These are phyloP conservation scores for Cucurbita argyrosperma DNA, from an alignment of 306 rosid genomes.

Conservation along the genomic window DNA sequence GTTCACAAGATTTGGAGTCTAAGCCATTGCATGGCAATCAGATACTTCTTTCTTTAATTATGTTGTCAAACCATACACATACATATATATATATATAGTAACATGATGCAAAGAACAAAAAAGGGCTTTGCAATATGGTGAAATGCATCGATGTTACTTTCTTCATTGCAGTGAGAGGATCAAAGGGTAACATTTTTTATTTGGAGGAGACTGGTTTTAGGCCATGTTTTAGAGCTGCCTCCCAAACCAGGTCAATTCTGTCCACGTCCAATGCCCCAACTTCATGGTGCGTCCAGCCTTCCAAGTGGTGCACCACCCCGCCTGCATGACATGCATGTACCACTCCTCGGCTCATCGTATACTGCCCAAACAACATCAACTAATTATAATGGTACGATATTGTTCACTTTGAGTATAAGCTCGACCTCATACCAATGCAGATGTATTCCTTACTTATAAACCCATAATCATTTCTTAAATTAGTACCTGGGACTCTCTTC, in stretches of 20 bases:
- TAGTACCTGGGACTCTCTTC: too few relatives aligned
- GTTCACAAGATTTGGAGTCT: too few relatives aligned
- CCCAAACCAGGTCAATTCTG: slow-evolving; percentile 83
- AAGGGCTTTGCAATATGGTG: not conserved
- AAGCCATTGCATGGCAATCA: too few relatives aligned
- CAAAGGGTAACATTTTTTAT: not conserved
- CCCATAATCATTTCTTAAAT: too few relatives aligned
- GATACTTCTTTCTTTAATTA: too few relatives aligned
- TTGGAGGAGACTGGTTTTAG: slow-evolving; percentile 49
- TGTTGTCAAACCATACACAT: not conserved
- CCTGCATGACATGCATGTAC: slow-evolving; percentile 99
- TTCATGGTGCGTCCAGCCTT: slow-evolving; percentile 91
- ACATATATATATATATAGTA: not conserved
- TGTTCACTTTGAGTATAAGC: too few relatives aligned
- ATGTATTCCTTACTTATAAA: too few relatives aligned
- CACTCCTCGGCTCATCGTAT: slow-evolving; percentile 90
- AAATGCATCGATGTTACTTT: not conserved
- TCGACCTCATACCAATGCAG: too few relatives aligned
- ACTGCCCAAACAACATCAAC: slow-evolving; percentile 19
- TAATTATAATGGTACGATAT: too few relatives aligned
- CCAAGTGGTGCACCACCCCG: slow-evolving; percentile 76
- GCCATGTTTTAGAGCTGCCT: slow-evolving; percentile 81
- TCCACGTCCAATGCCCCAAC: slow-evolving; percentile 85
- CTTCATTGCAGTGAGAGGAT: not conserved
- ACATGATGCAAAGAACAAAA: slow-evolving; percentile 2